Conservation (phyloP, 2,329 filamentous ascomycete genomes). For the Ceratocystis cubensis region DNA sequence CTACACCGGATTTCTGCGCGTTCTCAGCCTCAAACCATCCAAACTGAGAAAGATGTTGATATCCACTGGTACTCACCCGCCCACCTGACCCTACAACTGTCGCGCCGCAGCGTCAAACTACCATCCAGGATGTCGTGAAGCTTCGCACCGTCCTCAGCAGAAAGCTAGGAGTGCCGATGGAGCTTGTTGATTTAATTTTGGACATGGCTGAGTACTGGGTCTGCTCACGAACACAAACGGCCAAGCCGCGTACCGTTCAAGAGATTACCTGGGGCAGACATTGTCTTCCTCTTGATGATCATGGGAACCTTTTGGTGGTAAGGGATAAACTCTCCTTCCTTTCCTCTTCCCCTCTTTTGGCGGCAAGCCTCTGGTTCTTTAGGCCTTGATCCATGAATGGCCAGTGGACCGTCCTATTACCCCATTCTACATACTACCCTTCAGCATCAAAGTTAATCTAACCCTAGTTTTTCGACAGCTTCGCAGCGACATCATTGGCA, state of each 20-base stretch:
- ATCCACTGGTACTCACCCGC: too few species aligned
- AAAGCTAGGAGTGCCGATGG: conserved; percentile 36
- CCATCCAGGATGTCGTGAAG: conserved; percentile 34
- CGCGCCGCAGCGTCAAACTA: neutral
- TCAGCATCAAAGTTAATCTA: neutral
- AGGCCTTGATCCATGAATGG: neutral
- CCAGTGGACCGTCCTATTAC: neutral
- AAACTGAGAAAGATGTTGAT: too few species aligned
- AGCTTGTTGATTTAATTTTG: conserved; percentile 44
- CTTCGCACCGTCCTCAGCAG: conserved; percentile 38
- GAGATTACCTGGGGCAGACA: too few species aligned
- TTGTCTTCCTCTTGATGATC: too few species aligned
- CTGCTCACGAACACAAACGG: conserved; percentile 28
- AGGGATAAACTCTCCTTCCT: neutral
- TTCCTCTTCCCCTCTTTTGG: neutral
- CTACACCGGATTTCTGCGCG: too few species aligned
- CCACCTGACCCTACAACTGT: too few species aligned
- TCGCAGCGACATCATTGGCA: conserved; percentile 26
- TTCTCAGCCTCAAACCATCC: too few species aligned
- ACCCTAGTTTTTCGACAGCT: conserved; percentile 27
- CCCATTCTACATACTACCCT: neutral
- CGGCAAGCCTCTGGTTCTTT: neutral
- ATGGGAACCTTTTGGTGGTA: conserved; percentile 14
- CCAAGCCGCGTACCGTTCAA: too few species aligned
- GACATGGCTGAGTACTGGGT: conserved; percentile 53